Evolutionary conservation across 1,139 yeast species (phyloP), one percentile per base, ranked within the genome.

Genomic region (Saccharomyces hybrid): DNA sequence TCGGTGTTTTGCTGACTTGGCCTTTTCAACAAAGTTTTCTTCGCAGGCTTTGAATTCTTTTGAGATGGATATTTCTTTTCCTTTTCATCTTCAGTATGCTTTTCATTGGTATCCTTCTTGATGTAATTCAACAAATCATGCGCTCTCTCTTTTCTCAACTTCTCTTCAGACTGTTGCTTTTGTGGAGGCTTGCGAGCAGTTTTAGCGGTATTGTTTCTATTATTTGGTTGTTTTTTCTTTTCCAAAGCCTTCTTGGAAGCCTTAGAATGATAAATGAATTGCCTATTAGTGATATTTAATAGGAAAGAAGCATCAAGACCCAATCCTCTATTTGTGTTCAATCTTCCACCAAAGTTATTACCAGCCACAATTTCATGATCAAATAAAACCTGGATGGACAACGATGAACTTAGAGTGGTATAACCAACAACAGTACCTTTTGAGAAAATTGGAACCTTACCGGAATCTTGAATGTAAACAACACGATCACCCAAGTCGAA

Each of bases 351-450:
- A 73, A 93, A 77, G 32, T 79, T 83, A 65, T 83, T 86, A 61
- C 97, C 98, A 54, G 95, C 86, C 58, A 89, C 78, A 60, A 93
- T 77, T 51, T 91, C 88, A 53, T 78, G 73, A 67, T 95, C 99
- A 75, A 93, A 95, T 47, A 93, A 72, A 52, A 95, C 84, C 59
- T 87, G 91, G 31, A 76, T 67, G 0, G 80, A 75, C 11, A 79
- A 71, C 52, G 67, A 71, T 44, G 81, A 75, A 1, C 88, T 88
- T 53, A 79, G 71, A 31, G 89, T 81, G 49, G 81, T 81, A 60
- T 88, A 83, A 4, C 93, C 90, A 53, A 88, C 86, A 54, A 93
- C 96, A 1, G 97, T 90, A 68, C 99, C 99, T 64, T 88, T 86
- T 24, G 90, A 80, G 66, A 86, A 88, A 56, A 84, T 73, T 38